Percentiles rank a stretch among this genome's conserved stretches.
phyloP scores from a whole-genome alignment of 352 stramenopile genomes.

The Phytophthora pluvialis region DNA sequence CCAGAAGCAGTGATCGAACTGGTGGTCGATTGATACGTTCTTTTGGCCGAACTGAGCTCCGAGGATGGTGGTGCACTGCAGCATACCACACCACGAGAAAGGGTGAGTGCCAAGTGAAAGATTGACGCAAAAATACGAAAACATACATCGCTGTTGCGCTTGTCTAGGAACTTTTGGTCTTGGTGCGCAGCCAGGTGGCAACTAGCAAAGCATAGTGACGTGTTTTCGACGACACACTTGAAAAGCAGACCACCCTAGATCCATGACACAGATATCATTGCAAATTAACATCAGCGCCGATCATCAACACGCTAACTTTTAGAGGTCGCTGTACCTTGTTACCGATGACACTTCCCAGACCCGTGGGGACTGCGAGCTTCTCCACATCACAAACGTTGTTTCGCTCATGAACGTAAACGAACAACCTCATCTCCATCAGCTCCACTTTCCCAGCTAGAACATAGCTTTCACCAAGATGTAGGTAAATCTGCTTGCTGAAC shows the following conservation, averaged over 20 bases:
- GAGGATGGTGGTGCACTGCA: constrained; percentile 80
- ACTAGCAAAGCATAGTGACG: constrained; percentile 87
- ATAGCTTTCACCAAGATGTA: constrained; percentile 68
- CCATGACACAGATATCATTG: neutral
- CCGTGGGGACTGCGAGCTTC: constrained; percentile 75
- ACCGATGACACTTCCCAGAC: constrained; percentile 78
- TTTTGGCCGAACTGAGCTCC: constrained; percentile 66
- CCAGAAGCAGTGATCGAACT: constrained; percentile 89
- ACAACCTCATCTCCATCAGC: constrained; percentile 85
- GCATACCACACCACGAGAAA: constrained; percentile 1
- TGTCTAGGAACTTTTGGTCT: constrained; percentile 87
- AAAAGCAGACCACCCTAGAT: constrained; percentile 77
- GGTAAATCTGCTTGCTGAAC: constrained; percentile 66
- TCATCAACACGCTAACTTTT: neutral
- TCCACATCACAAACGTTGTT: constrained; percentile 69
- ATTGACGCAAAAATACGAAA: neutral
- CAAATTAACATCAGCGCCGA: constrained; percentile 2
- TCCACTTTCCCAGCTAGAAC: constrained; percentile 71
- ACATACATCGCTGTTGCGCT: constrained; percentile 83
- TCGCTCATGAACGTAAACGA: constrained; percentile 69
- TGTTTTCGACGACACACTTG: constrained; percentile 80
- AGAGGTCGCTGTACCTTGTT: constrained; percentile 65
- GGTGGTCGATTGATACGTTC: constrained; percentile 73
- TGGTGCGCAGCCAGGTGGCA: constrained; percentile 87
- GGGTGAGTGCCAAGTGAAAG: neutral